Evolutionary conservation across 1,139 yeast genomes (phyloP), one percentile per base, ranked within the genome.

Genomic region (Saccharomycopsis hybrid): DNA sequence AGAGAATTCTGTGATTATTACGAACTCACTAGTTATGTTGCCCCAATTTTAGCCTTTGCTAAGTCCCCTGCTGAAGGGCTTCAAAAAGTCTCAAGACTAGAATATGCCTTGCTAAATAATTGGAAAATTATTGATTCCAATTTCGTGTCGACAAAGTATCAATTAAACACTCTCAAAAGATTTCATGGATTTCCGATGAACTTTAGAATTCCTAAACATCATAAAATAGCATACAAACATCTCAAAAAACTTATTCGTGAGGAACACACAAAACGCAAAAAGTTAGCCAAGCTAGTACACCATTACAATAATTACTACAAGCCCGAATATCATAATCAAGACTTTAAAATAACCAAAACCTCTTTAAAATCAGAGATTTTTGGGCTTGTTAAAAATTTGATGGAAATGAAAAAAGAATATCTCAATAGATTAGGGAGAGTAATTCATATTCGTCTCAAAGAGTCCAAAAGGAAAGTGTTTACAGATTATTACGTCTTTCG

Each of bases 401-500:
- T 47, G 4, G 44, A 30, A 3, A 5, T 25, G 25, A 46, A 46
- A 40, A 41, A 5, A 5, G 30, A n/a, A 4, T 40, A 18, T 35
- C 32, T 46, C 3, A 3, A 5, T 7, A 39, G 32, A 11, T 30
- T 46, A 13, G 48, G 48, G 7, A 35, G 44, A 41, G 32, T 36
- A n/a, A 38, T 44, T 28, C 28, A 33, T 4, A 41, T 48, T 31
- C 27, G 40, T 29, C 25, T 48, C 11, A 41, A 36, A 18, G 47
- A 47, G 32, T 37, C 39, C 7, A 42, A 49, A 4, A 44, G 43
- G n/a, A 43, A 43, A 13, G 39, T 49, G n/a, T 25, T 11, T 31
- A 35, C 33, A 29, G 30, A 45, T 25, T 46, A 41, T 29, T 49
- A 44, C 41, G 41, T 46, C 28, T 50, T 35, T 29, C 29, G 53